Conservation (phyloP, 371 early-diverging fungal genomes). For the Haplosporangium sp. region DNA sequence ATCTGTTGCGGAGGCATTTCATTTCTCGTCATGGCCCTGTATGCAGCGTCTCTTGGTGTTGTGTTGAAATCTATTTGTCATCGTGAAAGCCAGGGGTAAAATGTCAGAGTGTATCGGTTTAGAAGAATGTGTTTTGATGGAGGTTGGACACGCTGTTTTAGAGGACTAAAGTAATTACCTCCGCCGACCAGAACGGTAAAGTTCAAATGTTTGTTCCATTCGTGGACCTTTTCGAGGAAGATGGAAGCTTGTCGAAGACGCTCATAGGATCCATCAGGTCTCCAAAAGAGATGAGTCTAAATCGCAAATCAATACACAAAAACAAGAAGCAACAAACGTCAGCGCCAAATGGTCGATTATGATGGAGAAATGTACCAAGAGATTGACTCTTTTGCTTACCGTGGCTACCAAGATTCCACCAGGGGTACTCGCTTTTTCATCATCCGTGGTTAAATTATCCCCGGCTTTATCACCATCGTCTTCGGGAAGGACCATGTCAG, state of each 20-base stretch:
- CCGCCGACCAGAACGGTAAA: conserved; percentile 51
- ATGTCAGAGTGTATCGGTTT: not conserved
- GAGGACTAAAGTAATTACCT: conserved; percentile 28
- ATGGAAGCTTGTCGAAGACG: conserved; percentile 62
- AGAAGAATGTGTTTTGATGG: not conserved
- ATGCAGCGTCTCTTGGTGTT: conserved; percentile 63
- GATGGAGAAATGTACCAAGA: too few species aligned
- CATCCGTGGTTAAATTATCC: not conserved
- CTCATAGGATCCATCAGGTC: conserved; percentile 68
- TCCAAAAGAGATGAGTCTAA: conserved; percentile 67
- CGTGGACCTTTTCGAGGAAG: conserved; percentile 46
- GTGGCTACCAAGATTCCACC: conserved; percentile 52
- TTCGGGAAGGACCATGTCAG: conserved; percentile 47
- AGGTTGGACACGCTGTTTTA: not conserved
- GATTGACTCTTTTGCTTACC: conserved; percentile 12
- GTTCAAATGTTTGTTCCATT: conserved; percentile 38
- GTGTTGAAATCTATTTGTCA: conserved; percentile 62
- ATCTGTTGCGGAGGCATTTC: conserved; percentile 50
- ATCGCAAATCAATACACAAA: not conserved
- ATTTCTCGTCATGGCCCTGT: conserved; percentile 52
- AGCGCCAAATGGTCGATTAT: not conserved
- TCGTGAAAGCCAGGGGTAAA: not conserved
- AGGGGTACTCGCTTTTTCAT: conserved; percentile 3
- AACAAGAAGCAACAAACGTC: not conserved
- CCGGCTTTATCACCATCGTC: not conserved